Evolutionary conservation across 352 stramenopile species (phyloP), one percentile per base, ranked within the genome.

Genomic region (Globisporangium nagaii): DNA sequence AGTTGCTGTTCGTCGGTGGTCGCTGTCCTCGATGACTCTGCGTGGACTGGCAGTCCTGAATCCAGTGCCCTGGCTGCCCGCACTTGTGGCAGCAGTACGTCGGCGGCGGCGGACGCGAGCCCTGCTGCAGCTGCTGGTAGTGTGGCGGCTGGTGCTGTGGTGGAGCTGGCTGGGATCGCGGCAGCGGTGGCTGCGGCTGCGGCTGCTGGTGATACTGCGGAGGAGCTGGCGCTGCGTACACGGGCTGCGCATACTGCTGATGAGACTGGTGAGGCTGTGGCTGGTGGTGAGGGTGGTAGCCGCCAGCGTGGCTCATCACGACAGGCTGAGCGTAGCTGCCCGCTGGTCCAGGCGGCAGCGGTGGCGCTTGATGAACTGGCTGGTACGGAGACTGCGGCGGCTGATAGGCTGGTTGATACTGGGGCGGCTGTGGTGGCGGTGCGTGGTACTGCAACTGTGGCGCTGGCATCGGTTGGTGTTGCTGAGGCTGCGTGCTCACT

Each of bases 31-130:
- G 41, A 46, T 20, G 3, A 19, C 60, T 60, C 34, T 64, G 67
- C n/a, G 13, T 44, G 28, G 63, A 67, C 32, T 84, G 65, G 46
- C 81, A 93, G 15, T 89, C 62, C 22, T 90, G 75, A 35, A 91
- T 91, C 83, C 83, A 93, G 43, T 93, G 83, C 4, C 83, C 83
- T 22, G 79, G 76, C 36, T 79, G 66, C 15, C 73, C 73, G 60
- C 83, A 93, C 32, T 90, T 90, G 55, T 87, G 80, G 40, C 83
- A 93, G 45, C 79, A 69, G 28, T 93, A 93, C 22, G 73, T 80
- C 4, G 67, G 56, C 7, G 80, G 83, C 2, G 80, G 80, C 2
- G 66, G 65, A 19, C 62, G 57, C 3, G 43, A 63, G 19, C 42
- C 36, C 3, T 68, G 53, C 43, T 53, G 65, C 17, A 65, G 56